Conservation (phyloP, 371 early-diverging fungal genomes). For the Mucor sp. region DNA sequence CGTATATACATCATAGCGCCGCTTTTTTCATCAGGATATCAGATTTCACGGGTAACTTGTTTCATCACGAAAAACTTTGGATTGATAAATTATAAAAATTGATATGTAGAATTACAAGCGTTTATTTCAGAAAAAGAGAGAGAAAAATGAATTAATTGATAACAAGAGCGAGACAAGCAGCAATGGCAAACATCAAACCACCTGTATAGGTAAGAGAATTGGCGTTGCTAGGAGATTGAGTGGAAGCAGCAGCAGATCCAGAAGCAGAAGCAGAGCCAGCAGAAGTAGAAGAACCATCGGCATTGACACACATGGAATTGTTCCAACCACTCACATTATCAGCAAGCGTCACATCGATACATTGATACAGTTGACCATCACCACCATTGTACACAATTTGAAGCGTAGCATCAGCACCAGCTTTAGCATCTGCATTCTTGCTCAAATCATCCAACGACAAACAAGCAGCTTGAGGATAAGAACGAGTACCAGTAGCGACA, state of each 20-base stretch:
- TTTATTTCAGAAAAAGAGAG: neutral
- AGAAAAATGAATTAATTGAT: neutral
- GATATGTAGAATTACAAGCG: too few relatives aligned
- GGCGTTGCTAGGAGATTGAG: slow-evolving; percentile 4
- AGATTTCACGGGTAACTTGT: neutral
- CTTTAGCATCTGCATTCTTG: slow-evolving; percentile 27
- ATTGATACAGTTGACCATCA: slow-evolving; percentile 62
- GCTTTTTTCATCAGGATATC: neutral
- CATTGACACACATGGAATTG: slow-evolving; percentile 44
- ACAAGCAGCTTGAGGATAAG: slow-evolving; percentile 50
- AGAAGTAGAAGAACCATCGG: slow-evolving; percentile 21
- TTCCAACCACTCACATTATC: slow-evolving; percentile 43
- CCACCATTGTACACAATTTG: slow-evolving; percentile 62
- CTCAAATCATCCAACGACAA: slow-evolving; percentile 39
- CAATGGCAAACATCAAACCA: slow-evolving; percentile 1
- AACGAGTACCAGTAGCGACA: slow-evolving; percentile 33
- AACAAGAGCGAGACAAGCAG: neutral
- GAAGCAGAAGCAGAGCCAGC: neutral
- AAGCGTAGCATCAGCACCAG: slow-evolving; percentile 57
- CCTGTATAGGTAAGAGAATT: slow-evolving; percentile 6
- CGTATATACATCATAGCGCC: neutral
- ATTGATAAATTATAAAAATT: too few relatives aligned
- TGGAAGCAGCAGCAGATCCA: slow-evolving; percentile 1
- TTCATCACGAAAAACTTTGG: neutral
- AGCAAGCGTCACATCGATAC: slow-evolving; percentile 56